These are phyloP conservation scores for Schizonepeta tenuifolia DNA, from an alignment of 257 asterid genomes.

Conservation along the genomic window DNA sequence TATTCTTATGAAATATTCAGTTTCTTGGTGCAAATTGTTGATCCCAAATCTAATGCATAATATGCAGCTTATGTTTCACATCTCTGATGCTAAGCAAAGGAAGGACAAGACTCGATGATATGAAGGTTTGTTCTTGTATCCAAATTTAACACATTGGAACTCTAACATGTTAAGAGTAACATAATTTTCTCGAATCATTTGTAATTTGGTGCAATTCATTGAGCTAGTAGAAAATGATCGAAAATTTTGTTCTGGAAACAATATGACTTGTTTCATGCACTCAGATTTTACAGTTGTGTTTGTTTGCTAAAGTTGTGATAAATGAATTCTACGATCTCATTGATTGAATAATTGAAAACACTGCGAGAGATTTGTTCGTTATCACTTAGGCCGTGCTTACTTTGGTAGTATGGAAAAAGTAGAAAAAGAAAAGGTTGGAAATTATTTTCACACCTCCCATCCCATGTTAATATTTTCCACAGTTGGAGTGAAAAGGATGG, in stretches of 20 bases:
- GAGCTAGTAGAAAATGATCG: constrained; percentile 1
- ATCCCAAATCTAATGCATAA: constrained; percentile 27
- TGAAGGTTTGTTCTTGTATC: constrained; percentile 18
- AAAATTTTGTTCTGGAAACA: neutral
- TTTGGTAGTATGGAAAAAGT: too few species aligned
- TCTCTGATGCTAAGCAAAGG: constrained; percentile 73
- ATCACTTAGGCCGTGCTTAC: too few species aligned
- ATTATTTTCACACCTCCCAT: too few species aligned
- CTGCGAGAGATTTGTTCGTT: too few species aligned
- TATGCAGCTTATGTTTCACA: constrained; percentile 91
- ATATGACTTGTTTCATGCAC: too few species aligned
- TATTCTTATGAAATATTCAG: constrained; percentile 10
- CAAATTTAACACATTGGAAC: neutral
- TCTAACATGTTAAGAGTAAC: neutral
- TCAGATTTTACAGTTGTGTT: too few species aligned
- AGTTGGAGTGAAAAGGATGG: too few species aligned
- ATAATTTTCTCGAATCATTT: neutral
- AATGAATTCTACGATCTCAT: too few species aligned
- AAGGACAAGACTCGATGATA: constrained; percentile 49
- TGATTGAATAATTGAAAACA: too few species aligned
- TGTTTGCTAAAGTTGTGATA: too few species aligned
- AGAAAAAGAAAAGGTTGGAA: too few species aligned
- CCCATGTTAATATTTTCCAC: too few species aligned
- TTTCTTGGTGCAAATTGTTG: constrained; percentile 30
- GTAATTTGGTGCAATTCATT: neutral